Base-by-base conservation (phyloP, 2,329 filamentous ascomycete species). In the Sporothrix phasma region DNA sequence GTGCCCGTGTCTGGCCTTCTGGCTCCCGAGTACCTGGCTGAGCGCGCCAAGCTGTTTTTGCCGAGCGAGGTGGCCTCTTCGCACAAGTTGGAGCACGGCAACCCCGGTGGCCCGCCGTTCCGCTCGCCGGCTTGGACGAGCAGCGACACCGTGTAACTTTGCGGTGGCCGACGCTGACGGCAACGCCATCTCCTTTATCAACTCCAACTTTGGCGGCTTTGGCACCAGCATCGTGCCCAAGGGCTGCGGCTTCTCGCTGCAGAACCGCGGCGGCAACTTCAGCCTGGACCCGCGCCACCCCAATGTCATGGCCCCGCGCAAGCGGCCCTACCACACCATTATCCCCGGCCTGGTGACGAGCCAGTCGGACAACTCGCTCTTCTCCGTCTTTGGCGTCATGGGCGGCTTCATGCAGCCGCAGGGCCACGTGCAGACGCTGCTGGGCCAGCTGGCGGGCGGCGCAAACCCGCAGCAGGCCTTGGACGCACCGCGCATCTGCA, bases 321-420 rank as follows among this genome's bases (percentile, higher is more conserved):
- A 97, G 79, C 78, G 94, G 53, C 94, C 94, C 0, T 99, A 97
- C 76, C 94, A 97, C 75, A 99, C 94, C 62, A 97, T 99, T 74
- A 99, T 99, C 70, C 93, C 94, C 0, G 93, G 89, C 0, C 82
- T 97, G 74, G 85, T 93, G 19, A 97, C 94, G 0, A 91, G 94
- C 69, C 73, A 84, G 19, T 77, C 78, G 4, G 91, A 95, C 69
- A 84, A 84, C 29, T 87, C 83, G 58, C 77, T 97, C 64, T 90
- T 96, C 74, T 88, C 85, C 3, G 89, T 96, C 0, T 97, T 93
- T 71, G 94, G 94, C 62, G 93, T 97, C 66, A 97, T 97, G 94
- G 94, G 94, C 61, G 93, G 92, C 2, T 97, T 95, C 76, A 97
- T 97, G 89, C 94, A 99, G 77, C 94, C 94, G 0, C 94, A 97